Conservation (phyloP, 495 filamentous ascomycete species). For the Neurospora sp. region DNA sequence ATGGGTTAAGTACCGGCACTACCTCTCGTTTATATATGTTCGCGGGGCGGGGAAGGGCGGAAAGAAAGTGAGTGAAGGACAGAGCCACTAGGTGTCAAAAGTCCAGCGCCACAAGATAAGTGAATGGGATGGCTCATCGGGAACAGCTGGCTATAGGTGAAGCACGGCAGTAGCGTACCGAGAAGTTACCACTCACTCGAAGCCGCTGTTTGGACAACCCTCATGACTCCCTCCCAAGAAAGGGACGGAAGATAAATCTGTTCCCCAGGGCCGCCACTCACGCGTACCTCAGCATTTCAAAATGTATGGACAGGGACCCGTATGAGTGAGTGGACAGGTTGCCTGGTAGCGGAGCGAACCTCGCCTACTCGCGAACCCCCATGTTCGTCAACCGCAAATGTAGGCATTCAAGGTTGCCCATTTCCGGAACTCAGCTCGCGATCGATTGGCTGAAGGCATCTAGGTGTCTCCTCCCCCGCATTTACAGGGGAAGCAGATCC, state of each 20-base stretch:
- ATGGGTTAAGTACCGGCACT: neutral
- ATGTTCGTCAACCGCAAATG: neutral
- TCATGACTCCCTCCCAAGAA: neutral
- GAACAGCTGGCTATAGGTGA: neutral
- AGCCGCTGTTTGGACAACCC: neutral
- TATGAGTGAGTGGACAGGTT: neutral
- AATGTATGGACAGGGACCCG: neutral
- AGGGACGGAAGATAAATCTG: neutral
- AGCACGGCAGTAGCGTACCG: neutral
- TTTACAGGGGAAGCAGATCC: slow-evolving; percentile 9
- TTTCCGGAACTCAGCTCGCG: neutral
- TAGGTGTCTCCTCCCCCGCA: slow-evolving; percentile 7
- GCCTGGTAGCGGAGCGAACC: neutral
- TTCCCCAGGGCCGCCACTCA: neutral
- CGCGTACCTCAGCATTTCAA: neutral
- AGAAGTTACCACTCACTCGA: neutral
- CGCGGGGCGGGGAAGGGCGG: neutral
- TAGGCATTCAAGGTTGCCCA: neutral
- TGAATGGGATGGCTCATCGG: neutral
- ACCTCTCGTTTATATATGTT: neutral
- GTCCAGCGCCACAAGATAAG: neutral
- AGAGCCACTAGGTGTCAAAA: neutral
- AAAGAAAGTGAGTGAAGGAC: slow-evolving; percentile 1
- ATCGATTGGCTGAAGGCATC: slow-evolving; percentile 2
- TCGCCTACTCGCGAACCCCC: neutral